These are phyloP conservation scores for Arachnopeziza araneosa DNA, from an alignment of 2,329 filamentous ascomycete genomes.

Conservation along the genomic window DNA sequence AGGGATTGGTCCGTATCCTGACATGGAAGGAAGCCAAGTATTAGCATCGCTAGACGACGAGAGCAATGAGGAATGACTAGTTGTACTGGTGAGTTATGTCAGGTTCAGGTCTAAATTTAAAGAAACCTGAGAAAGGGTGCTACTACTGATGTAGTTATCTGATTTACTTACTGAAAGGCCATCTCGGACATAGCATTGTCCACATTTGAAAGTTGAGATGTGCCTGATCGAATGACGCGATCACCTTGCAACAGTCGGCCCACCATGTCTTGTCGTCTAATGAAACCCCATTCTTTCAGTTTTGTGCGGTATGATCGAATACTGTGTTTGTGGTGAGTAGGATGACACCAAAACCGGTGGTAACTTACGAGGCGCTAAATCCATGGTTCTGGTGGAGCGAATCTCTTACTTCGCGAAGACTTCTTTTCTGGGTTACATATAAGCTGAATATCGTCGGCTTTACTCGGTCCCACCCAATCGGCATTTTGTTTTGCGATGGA, in stretches of 20 bases:
- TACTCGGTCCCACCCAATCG: neutral
- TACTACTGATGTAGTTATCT: too few species aligned
- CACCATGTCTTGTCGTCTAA: neutral
- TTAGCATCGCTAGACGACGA: too few species aligned
- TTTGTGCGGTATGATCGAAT: neutral
- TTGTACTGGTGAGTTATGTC: neutral
- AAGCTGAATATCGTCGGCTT: neutral
- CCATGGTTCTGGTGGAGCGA: neutral
- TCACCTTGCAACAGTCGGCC: neutral
- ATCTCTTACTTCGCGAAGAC: neutral
- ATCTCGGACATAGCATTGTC: neutral
- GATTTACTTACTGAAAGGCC: neutral
- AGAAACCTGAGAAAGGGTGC: neutral
- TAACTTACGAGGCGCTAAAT: neutral
- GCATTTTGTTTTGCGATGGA: neutral
- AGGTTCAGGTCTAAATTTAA: neutral
- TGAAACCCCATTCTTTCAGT: neutral
- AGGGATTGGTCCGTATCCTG: too few species aligned
- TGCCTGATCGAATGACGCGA: neutral
- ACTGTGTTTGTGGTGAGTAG: neutral
- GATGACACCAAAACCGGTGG: neutral
- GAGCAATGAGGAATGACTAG: too few species aligned
- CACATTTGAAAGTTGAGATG: neutral
- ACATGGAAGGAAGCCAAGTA: too few species aligned
- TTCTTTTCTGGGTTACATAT: neutral